These are phyloP conservation scores for Ogataea nitratoaversa DNA, from an alignment of 805 yeast species.

Conservation along the genomic window DNA sequence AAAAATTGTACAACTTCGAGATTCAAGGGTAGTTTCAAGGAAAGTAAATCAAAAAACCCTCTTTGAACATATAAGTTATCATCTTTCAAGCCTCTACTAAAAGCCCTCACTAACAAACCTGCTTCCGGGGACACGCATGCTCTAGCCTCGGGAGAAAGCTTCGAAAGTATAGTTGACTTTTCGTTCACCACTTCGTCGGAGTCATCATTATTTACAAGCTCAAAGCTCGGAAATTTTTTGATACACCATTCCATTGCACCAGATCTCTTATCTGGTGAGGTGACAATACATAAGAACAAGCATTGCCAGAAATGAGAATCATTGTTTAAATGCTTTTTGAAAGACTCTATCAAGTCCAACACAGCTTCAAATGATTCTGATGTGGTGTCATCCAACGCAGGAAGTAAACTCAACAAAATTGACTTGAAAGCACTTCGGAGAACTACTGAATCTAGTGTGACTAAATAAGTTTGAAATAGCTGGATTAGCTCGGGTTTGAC, in stretches of 20 bases:
- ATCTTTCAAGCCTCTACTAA: constrained; percentile 60
- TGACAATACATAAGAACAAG: constrained; percentile 66
- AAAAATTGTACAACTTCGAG: constrained; percentile 50
- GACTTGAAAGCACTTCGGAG: constrained; percentile 63
- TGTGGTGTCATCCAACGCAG: constrained; percentile 91
- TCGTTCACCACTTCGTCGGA: constrained; percentile 1
- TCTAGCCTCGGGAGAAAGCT: constrained; percentile 39
- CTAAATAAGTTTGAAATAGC: constrained; percentile 52
- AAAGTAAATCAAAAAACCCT: constrained; percentile 80
- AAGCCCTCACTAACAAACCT: constrained; percentile 71
- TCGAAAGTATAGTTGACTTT: constrained; percentile 14
- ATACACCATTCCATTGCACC: constrained; percentile 82
- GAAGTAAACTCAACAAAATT: constrained; percentile 65
- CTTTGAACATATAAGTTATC: constrained; percentile 75
- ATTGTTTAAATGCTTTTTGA: constrained; percentile 54
- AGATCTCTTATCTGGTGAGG: constrained; percentile 72
- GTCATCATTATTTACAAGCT: constrained; percentile 5
- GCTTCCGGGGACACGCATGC: constrained; percentile 72
- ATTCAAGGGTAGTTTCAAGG: constrained; percentile 61
- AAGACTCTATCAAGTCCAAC: constrained; percentile 52
- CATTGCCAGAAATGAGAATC: constrained; percentile 86
- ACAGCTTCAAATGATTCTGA: constrained; percentile 72
- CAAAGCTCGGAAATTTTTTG: constrained; percentile 60
- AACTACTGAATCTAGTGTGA: constrained; percentile 44
- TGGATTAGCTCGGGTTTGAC: constrained; percentile 76